These are phyloP conservation scores for Myrmaecium sp. DNA, from an alignment of 2,329 filamentous ascomycete genomes.

Conservation along the genomic window DNA sequence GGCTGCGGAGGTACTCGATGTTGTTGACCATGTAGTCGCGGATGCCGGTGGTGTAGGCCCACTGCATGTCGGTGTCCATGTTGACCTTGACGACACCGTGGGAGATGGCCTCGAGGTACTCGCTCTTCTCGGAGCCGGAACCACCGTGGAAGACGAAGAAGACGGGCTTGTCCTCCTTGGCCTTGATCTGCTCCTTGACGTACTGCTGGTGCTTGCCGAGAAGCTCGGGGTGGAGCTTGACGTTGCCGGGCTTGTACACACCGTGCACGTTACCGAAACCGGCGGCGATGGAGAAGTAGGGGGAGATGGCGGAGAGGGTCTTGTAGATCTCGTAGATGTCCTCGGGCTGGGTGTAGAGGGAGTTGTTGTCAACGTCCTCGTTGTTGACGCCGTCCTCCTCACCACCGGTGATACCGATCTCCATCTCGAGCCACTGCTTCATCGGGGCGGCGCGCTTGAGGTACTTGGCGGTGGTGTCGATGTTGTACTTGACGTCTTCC, in stretches of 20 bases:
- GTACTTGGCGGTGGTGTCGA: slow-evolving; percentile 81
- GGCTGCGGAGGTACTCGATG: slow-evolving; percentile 78
- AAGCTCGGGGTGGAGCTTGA: slow-evolving; percentile 89
- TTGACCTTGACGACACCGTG: slow-evolving; percentile 99
- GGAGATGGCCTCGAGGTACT: slow-evolving; percentile 76
- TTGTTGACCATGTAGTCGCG: slow-evolving; percentile 88
- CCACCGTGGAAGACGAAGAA: slow-evolving; percentile 99
- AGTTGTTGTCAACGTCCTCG: slow-evolving; percentile 91
- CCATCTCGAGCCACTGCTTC: slow-evolving; percentile 99
- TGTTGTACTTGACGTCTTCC: slow-evolving; percentile 78
- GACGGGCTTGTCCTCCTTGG: slow-evolving; percentile 72
- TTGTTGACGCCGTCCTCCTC: slow-evolving; percentile 99
- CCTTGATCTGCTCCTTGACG: slow-evolving; percentile 62
- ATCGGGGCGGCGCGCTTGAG: slow-evolving; percentile 85
- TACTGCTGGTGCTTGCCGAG: slow-evolving; percentile 91
- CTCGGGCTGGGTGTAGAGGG: slow-evolving; percentile 94
- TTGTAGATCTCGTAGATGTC: slow-evolving; percentile 88
- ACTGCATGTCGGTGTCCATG: slow-evolving; percentile 91
- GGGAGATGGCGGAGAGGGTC: slow-evolving; percentile 63
- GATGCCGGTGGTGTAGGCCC: slow-evolving; percentile 76
- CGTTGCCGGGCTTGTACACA: slow-evolving; percentile 96
- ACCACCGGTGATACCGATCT: slow-evolving; percentile 89
- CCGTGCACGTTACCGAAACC: slow-evolving; percentile 99
- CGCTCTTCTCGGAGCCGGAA: slow-evolving; percentile 76
- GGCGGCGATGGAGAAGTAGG: slow-evolving; percentile 95